A percentile compares a stretch with the other conserved stretches of the same genome.
These are phyloP conservation scores for Gracilaria vermiculophylla DNA, from an alignment of 23 red algal genomes.

Conservation along the genomic window DNA sequence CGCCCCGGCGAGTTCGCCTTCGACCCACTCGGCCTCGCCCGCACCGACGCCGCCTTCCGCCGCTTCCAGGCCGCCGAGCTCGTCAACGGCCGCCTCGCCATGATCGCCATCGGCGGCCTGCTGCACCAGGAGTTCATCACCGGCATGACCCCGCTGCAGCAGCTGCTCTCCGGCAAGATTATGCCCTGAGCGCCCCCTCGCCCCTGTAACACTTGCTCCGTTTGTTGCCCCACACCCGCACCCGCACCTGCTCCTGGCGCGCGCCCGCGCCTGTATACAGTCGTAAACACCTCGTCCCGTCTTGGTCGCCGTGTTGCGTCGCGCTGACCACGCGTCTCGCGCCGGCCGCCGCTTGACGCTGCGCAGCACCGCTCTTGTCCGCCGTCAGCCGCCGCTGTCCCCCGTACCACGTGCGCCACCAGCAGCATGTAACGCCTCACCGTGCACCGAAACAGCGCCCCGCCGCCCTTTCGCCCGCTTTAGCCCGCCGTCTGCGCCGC, in stretches of 20 bases:
- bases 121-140: conserved; percentile 89
- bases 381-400: too few species aligned
- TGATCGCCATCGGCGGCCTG: conserved; percentile 92
- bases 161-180: conserved; percentile 66
- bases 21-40: conserved; percentile 81
- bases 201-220: background rate
- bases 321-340: too few species aligned
- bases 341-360: too few species aligned
- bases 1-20: conserved; percentile 81
- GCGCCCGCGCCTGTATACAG: too few species aligned
- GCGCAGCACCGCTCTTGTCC: too few species aligned
- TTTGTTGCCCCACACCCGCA: background rate
- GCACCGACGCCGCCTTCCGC: conserved; percentile 57
- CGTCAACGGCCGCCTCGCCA: conserved; percentile 82
- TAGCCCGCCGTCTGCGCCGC: too few species aligned
- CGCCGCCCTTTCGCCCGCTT: too few species aligned
- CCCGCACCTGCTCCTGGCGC: too few species aligned
- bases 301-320: too few species aligned
- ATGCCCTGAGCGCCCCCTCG: conserved; percentile 30
- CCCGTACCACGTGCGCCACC: too few species aligned
- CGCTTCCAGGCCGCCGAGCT: conserved; percentile 75
- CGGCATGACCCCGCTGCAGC: conserved; percentile 59
- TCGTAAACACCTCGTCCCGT: background rate
- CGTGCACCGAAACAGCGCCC: too few species aligned
- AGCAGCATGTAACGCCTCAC: too few species aligned